phyloP scores from a whole-genome alignment of 768 basidiomycete species.

The Leccinum uliginosum region DNA sequence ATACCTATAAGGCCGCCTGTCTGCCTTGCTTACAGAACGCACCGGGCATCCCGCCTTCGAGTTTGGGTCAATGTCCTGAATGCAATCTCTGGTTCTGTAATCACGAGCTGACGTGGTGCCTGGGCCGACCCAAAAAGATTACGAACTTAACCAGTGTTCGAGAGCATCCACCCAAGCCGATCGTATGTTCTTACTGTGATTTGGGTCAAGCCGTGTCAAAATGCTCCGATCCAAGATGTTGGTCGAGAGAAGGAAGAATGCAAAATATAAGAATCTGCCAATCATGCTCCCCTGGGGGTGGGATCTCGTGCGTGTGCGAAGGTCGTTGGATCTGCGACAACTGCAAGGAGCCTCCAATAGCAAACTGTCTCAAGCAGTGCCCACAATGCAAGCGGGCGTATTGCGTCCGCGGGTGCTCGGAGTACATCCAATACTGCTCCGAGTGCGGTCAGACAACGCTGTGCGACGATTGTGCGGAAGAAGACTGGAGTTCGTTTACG shows the following conservation, averaged over 20 bases:
- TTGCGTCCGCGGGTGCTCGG: no score
- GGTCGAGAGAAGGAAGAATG: conserved; percentile 11
- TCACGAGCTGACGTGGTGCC: conserved; percentile 20
- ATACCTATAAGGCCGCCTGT: conserved; percentile 6
- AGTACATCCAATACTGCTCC: no score
- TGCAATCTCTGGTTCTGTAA: conserved; percentile 21
- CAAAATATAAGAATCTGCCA: no score
- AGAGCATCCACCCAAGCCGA: conserved; percentile 11
- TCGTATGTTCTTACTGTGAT: conserved; percentile 13
- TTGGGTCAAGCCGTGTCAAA: background rate
- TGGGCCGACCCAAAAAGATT: conserved; percentile 14
- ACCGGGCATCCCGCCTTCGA: background rate
- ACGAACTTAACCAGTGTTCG: conserved; percentile 1
- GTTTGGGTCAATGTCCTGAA: conserved; percentile 20
- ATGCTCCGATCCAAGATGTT: conserved; percentile 13
- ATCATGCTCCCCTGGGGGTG: no score
- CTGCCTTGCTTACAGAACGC: conserved; percentile 6
- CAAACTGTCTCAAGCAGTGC: no score
- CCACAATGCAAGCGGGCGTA: no score
- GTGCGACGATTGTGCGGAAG: no score
- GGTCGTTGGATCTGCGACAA: no score
- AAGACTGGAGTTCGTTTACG: no score
- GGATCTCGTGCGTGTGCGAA: no score
- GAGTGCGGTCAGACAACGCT: no score
- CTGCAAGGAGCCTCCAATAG: no score